Conservation (phyloP, 2,329 filamentous ascomycete species). For the Cryphonectria parasitica region DNA sequence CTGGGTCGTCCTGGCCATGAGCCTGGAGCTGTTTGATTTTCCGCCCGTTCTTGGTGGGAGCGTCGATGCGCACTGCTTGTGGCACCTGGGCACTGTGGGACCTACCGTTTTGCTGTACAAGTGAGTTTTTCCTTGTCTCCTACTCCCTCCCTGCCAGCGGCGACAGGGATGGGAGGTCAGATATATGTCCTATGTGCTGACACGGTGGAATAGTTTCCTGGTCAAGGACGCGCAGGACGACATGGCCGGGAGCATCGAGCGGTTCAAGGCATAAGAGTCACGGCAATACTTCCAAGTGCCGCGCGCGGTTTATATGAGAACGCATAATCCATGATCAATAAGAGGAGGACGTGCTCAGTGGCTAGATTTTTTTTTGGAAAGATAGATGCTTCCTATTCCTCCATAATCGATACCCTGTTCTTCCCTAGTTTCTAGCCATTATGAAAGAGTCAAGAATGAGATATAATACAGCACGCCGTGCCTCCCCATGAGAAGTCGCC, state of each 20-base stretch:
- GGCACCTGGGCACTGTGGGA: conserved; percentile 91
- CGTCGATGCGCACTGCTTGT: conserved; percentile 91
- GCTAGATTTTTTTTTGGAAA: not conserved
- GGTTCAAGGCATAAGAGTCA: conserved; percentile 66
- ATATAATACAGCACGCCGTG: not conserved
- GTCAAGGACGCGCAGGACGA: conserved; percentile 85
- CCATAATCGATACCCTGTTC: conserved; percentile 4
- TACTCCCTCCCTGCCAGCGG: not conserved
- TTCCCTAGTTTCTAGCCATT: not conserved
- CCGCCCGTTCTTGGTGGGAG: conserved; percentile 74
- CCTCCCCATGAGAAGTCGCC: not conserved
- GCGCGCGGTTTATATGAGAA: not conserved
- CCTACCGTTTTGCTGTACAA: conserved; percentile 93
- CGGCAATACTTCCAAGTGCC: not conserved
- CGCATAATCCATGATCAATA: not conserved
- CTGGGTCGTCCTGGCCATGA: conserved; percentile 93
- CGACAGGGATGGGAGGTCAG: not conserved
- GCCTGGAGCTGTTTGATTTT: conserved; percentile 93
- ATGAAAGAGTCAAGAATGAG: not conserved
- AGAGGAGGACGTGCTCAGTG: not conserved
- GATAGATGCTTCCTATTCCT: not conserved
- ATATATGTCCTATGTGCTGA: conserved; percentile 33
- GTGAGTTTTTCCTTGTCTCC: conserved; percentile 59
- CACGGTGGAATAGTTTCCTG: conserved; percentile 66
- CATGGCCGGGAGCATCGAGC: conserved; percentile 62